Percentiles rank a stretch among this genome's conserved stretches.
Conservation (phyloP, 352 stramenopile species). For the Globisporangium nunn region DNA sequence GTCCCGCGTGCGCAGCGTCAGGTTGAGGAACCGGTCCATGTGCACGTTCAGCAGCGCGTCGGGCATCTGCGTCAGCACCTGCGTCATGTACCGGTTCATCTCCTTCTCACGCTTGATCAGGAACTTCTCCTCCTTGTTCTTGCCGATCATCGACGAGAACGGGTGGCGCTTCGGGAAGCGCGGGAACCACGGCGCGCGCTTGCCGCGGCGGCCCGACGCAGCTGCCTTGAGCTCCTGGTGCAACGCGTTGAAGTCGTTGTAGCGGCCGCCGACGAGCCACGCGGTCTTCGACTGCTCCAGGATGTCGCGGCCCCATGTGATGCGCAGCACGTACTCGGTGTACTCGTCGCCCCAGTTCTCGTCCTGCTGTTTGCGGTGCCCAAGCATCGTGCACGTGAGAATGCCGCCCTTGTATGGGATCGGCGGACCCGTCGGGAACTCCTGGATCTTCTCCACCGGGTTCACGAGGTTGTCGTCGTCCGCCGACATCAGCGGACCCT, state of each 20-base stretch:
- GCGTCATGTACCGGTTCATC: slow-evolving; percentile 88
- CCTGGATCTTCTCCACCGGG: slow-evolving; percentile 80
- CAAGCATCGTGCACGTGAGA: slow-evolving; percentile 85
- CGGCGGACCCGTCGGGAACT: slow-evolving; percentile 85
- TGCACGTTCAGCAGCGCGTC: slow-evolving; percentile 85
- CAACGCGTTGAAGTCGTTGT: slow-evolving; percentile 89
- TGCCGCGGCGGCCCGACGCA: slow-evolving; percentile 73
- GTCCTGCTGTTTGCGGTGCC: slow-evolving; percentile 84
- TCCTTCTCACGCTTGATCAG: slow-evolving; percentile 89
- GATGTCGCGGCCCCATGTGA: slow-evolving; percentile 85
- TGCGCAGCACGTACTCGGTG: slow-evolving; percentile 84
- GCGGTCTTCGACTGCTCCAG: slow-evolving; percentile 85
- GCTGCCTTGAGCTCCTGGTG: slow-evolving; percentile 86
- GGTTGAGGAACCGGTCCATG: slow-evolving; percentile 87
- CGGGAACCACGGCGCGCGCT: slow-evolving; percentile 85
- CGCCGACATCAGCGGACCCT: slow-evolving; percentile 76
- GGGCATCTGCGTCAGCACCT: slow-evolving; percentile 88
- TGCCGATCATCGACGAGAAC: slow-evolving; percentile 88
- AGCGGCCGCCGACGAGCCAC: slow-evolving; percentile 82
- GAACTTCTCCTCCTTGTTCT: slow-evolving; percentile 89
- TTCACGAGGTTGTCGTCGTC: slow-evolving; percentile 86
- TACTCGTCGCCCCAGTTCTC: slow-evolving; percentile 89
- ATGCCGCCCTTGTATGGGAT: slow-evolving; percentile 89
- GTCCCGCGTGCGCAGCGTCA: slow-evolving; percentile 79
- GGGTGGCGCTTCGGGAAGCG: slow-evolving; percentile 86